These are phyloP conservation scores for Cyclocybe aegerita DNA, from an alignment of 768 basidiomycete genomes.

Conservation along the genomic window DNA sequence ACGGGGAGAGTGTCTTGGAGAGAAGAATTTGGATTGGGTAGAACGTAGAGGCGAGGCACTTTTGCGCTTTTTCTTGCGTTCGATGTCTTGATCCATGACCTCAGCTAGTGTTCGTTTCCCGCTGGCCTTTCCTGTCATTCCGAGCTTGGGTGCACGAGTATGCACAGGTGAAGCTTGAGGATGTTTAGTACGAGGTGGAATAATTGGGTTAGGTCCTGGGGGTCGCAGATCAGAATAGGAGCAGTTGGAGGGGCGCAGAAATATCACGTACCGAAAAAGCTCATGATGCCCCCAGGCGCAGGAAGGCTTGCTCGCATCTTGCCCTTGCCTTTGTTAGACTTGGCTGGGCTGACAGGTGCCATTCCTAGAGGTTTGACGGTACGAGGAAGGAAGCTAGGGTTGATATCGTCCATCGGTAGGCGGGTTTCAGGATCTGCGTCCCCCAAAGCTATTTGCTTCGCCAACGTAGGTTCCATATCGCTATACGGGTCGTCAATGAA, in stretches of 20 bases:
- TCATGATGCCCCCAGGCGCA: slow-evolving; percentile 42
- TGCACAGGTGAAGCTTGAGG: slow-evolving; percentile 9
- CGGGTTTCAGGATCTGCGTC: slow-evolving; percentile 69
- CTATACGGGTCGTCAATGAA: slow-evolving; percentile 36
- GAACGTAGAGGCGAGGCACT: slow-evolving; percentile 17
- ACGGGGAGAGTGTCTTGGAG: neutral
- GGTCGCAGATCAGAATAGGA: neutral
- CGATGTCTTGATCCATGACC: slow-evolving; percentile 66
- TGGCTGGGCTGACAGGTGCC: slow-evolving; percentile 18
- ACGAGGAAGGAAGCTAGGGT: slow-evolving; percentile 60
- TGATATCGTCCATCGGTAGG: slow-evolving; percentile 76
- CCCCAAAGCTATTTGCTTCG: slow-evolving; percentile 66
- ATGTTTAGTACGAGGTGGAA: slow-evolving; percentile 26
- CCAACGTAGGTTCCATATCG: slow-evolving; percentile 60
- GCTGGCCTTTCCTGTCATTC: slow-evolving; percentile 54
- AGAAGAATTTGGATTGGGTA: slow-evolving; percentile 40
- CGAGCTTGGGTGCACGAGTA: slow-evolving; percentile 16
- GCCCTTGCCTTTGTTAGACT: slow-evolving; percentile 43
- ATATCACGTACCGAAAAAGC: slow-evolving; percentile 59
- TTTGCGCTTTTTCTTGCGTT: slow-evolving; percentile 43
- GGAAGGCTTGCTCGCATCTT: slow-evolving; percentile 39
- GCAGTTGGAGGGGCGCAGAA: neutral
- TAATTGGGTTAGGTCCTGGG: slow-evolving; percentile 42
- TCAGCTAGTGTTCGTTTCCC: slow-evolving; percentile 76
- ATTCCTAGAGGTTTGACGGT: slow-evolving; percentile 38